A percentile compares a stretch with the other conserved stretches of the same genome.
Evolutionary conservation across 441 rosid genomes (phyloP).

Genomic region (Eutrema salsugineum): DNA sequence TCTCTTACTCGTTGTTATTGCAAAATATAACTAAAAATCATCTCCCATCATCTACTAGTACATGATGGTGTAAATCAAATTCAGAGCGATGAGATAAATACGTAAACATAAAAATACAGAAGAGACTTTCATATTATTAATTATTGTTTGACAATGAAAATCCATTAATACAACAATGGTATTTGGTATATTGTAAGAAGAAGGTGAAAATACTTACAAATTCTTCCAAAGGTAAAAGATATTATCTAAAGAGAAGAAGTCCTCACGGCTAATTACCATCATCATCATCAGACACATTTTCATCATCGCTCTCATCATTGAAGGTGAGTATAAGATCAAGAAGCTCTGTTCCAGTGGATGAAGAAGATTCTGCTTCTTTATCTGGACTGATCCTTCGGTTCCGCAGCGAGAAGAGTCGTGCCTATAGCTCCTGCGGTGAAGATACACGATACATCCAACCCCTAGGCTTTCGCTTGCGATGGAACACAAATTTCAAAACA

Average conservation of each 20-base stretch:
- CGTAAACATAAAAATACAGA: too few species aligned
- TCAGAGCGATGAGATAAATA: too few species aligned
- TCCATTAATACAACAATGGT: not conserved
- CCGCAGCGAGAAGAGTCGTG: conserved; percentile 57
- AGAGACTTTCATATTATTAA: too few species aligned
- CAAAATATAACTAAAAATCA: too few species aligned
- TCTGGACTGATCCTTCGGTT: conserved; percentile 37
- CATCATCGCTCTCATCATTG: conserved; percentile 31
- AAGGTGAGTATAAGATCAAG: conserved; percentile 44
- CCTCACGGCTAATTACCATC: conserved; percentile 42
- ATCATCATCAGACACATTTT: conserved; percentile 26
- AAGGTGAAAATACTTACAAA: conserved; percentile 13
- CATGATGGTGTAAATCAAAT: too few species aligned
- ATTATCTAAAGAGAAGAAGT: conserved; percentile 38
- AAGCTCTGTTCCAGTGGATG: conserved; percentile 39
- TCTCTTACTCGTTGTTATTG: too few species aligned
- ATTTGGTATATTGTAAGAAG: not conserved
- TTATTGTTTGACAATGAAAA: not conserved
- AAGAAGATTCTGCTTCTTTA: conserved; percentile 36
- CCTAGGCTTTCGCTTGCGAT: conserved; percentile 56
- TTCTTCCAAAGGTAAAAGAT: not conserved
- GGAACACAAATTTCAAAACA: conserved; percentile 48
- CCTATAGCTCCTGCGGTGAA: conserved; percentile 58
- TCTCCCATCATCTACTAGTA: too few species aligned
- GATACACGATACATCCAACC: conserved; percentile 54